Conservation (phyloP, 768 basidiomycete genomes). For the Fomitopsis pulvina region DNA sequence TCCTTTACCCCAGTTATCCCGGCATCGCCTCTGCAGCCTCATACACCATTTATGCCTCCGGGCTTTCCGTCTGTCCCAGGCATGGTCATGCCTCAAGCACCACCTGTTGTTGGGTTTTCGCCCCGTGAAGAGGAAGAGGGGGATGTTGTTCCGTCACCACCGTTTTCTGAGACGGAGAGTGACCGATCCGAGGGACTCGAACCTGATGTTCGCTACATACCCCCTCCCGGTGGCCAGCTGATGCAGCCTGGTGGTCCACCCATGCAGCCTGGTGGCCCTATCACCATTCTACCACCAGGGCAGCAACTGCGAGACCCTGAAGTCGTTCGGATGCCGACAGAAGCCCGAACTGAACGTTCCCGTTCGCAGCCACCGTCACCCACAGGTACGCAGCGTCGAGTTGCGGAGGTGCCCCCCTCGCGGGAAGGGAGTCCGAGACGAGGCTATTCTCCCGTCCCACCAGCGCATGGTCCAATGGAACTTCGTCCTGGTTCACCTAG, state of each 20-base stretch:
- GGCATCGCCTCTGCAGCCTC: background rate
- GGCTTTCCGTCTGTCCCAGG: background rate
- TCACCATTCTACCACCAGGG: background rate
- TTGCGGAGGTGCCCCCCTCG: background rate
- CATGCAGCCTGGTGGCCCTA: no score
- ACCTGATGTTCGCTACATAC: background rate
- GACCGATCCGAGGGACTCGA: no score
- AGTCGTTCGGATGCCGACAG: background rate
- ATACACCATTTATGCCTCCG: background rate
- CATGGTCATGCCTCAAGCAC: background rate
- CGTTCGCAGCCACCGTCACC: background rate
- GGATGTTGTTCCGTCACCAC: background rate
- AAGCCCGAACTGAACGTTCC: background rate
- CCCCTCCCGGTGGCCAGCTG: background rate
- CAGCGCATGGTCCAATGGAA: background rate
- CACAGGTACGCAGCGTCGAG: background rate
- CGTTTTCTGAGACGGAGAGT: no score
- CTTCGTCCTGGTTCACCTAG: constrained; percentile 1
- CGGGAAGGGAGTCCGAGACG: background rate
- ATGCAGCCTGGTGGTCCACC: no score
- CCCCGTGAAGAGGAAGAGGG: background rate
- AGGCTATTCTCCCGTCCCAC: background rate
- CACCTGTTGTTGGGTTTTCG: background rate
- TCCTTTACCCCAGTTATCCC: constrained; percentile 9
- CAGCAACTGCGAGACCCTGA: background rate